phyloP scores from a whole-genome alignment of 257 asterid species.

The Mentha longifolia region DNA sequence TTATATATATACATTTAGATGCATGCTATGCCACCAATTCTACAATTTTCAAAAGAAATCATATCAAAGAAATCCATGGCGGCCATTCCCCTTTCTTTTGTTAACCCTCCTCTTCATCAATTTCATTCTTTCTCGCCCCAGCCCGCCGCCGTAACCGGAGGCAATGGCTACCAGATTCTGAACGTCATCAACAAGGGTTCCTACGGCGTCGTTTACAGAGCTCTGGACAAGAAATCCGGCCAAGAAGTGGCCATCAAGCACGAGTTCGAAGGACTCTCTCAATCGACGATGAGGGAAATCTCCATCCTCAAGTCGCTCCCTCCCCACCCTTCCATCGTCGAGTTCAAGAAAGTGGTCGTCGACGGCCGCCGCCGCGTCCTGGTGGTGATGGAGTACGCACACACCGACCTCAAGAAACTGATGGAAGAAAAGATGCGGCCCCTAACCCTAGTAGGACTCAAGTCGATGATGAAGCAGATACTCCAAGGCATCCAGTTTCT shows the following conservation, averaged over 20 bases:
- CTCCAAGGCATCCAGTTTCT: not conserved
- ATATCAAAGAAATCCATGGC: not conserved
- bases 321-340: slow-evolving; percentile 3
- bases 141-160: not conserved
- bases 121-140: not conserved
- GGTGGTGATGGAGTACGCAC: not conserved
- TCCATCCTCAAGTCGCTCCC: not conserved
- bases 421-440: not conserved
- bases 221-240: not conserved
- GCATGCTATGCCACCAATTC: too few species aligned
- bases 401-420: not conserved
- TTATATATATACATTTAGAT: too few species aligned
- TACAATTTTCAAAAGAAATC: too few species aligned
- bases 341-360: not conserved
- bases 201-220: slow-evolving; percentile 12
- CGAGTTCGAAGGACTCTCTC: not conserved
- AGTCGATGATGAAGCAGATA: not conserved
- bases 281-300: not conserved
- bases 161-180: not conserved
- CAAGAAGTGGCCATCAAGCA: not conserved
- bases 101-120: not conserved
- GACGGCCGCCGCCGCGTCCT: not conserved
- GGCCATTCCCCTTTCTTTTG: not conserved
- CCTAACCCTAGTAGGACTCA: not conserved
- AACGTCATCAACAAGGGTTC: not conserved